Conservation (phyloP, 257 asterid genomes). For the Solanum gracilifrons region DNA sequence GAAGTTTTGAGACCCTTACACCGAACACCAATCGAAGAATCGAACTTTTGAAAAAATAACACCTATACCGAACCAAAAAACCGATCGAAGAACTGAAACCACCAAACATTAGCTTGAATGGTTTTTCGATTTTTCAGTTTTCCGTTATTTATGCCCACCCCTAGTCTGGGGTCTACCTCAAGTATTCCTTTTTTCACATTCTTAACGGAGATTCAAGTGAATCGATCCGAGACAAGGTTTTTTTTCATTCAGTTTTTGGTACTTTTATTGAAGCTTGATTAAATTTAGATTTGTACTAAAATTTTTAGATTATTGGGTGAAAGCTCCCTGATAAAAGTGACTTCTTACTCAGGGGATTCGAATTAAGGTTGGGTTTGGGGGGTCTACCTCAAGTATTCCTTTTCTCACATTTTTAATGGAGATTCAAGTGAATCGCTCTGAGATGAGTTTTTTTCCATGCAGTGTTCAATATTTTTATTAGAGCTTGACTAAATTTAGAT, state of each 20-base stretch:
- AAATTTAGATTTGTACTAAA: background rate
- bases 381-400: background rate
- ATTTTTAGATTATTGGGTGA: background rate
- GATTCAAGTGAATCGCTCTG: background rate
- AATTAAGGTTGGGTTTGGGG: background rate
- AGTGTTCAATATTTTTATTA: background rate
- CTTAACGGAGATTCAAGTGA: background rate
- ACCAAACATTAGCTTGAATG: too few relatives aligned
- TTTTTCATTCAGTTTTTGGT: too few relatives aligned
- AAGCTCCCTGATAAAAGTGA: background rate
- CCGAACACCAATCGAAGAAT: too few relatives aligned
- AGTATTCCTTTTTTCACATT: background rate
- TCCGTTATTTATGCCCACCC: too few relatives aligned
- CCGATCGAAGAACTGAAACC: too few relatives aligned
- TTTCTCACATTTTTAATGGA: background rate
- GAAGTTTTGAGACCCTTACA: too few relatives aligned
- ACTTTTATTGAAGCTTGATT: too few relatives aligned
- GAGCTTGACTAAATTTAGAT: background rate
- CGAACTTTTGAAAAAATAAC: too few relatives aligned
- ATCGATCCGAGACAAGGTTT: background rate
- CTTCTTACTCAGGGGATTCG: background rate
- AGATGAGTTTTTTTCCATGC: background rate
- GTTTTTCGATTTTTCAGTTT: too few relatives aligned
- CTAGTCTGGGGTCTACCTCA: background rate
- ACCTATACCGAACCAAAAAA: too few relatives aligned